Evolutionary conservation across 345 rosid genomes (phyloP), one percentile per base, ranked within the genome.

Genomic region (Rhizophora apiculata): DNA sequence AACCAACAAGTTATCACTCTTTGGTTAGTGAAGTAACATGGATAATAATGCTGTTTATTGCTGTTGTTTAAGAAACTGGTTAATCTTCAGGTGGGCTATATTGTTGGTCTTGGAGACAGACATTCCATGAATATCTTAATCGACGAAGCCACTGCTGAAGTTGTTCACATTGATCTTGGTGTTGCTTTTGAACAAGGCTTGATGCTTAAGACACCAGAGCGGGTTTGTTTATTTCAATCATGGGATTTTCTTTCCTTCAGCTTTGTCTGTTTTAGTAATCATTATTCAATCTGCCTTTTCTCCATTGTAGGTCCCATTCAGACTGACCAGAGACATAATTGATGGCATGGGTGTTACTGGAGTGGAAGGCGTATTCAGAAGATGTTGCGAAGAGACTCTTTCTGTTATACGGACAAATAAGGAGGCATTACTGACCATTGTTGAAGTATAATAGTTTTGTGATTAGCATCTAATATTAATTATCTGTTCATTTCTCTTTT

Each of bases 331-430:
- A 80, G 99, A 95, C 75, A 83, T 89, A 66, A 83, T 89, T 57
- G 97, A 95, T 79, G 99, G 97, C 65, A 95, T 92, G 99, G 99
- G 99, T 74, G 87, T 87, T 61, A 85, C 96, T 54, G 99, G 99
- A 79, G 97, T 92, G 69, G 97, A 92, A 88, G 99, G 97, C 27
- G 88, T 95, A 70, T 92, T 89, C 77, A 86, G 99, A 81, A 88
- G 85, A 84, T 92, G 99, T 78, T 95, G 99, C 57, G 99, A 95
- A 80, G 95, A 92, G 81, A 95, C 99, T 65, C 80, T 91, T 7
- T 87, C 92, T 66, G 96, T 94, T 68, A 94, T 91, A 96, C 87
- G 96, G 74, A 80, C 97, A 84, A 95, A 95, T 80, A 95, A 95
- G 80, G 99, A 95, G 81, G 99, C 99, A 22, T 74, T 94, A 70